Evolutionary conservation across 2,329 filamentous ascomycete genomes (phyloP).

Genomic region (Hypoxylon sp.): DNA sequence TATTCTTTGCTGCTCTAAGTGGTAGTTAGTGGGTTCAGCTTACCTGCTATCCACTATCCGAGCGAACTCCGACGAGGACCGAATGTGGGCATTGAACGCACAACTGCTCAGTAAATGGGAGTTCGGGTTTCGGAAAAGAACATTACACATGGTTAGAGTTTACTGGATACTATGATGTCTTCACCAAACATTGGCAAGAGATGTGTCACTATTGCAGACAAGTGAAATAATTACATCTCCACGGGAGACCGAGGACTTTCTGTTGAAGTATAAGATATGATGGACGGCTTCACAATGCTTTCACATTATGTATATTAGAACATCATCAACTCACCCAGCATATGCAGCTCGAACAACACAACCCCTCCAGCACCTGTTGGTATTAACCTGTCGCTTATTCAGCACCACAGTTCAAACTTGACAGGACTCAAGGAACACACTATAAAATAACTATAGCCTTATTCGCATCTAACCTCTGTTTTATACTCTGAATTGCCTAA

Average conservation of each 20-base stretch:
- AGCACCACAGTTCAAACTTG: slow-evolving; percentile 6
- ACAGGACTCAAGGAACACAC: neutral
- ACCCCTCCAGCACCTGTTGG: neutral
- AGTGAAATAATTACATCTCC: neutral
- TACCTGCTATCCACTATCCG: slow-evolving; percentile 14
- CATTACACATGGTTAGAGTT: neutral
- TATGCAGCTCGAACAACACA: slow-evolving; percentile 4
- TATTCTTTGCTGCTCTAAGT: neutral
- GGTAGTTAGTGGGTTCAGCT: neutral
- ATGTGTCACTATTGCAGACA: neutral
- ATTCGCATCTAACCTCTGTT: neutral
- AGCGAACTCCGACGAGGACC: slow-evolving; percentile 36
- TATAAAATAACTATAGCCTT: slow-evolving; percentile 12
- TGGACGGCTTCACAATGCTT: slow-evolving; percentile 2
- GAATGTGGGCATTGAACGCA: slow-evolving; percentile 13
- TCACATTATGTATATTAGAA: neutral
- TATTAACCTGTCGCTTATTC: slow-evolving; percentile 22
- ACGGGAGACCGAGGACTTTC: neutral
- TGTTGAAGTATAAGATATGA: slow-evolving; percentile 24
- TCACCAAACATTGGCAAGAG: neutral
- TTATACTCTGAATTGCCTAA: neutral
- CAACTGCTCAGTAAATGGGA: neutral
- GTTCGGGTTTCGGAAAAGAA: slow-evolving; percentile 39
- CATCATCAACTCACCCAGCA: neutral
- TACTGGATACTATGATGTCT: neutral